Percentiles rank a stretch among this genome's conserved stretches.
These are phyloP conservation scores for Oxyria digyna DNA, from an alignment of 148 eudicot species.

Conservation along the genomic window DNA sequence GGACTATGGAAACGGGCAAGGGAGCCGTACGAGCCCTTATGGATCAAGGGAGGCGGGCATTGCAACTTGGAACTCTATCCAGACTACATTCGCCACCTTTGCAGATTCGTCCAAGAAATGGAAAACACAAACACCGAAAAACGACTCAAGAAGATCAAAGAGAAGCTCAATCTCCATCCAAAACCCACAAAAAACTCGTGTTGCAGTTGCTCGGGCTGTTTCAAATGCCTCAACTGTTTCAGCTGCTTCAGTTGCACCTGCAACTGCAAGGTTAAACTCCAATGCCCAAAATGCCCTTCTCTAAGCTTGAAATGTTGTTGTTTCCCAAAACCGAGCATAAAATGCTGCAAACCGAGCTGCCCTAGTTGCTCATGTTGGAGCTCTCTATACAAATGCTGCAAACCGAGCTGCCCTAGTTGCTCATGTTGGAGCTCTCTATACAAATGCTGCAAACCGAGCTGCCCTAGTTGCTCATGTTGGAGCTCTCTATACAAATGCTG, in stretches of 20 bases:
- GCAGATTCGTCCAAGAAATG: constrained; percentile 79
- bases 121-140: constrained; percentile 63
- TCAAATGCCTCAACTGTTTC: constrained; percentile 9
- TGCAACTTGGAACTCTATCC: constrained; percentile 98
- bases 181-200: constrained; percentile 17
- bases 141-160: constrained; percentile 59
- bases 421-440: constrained; percentile 1
- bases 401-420: constrained; percentile 6
- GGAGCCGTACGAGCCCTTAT: constrained; percentile 90
- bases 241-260: constrained; percentile 30
- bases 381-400: not conserved
- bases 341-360: constrained; percentile 1
- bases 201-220: constrained; percentile 33
- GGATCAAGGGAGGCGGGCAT: constrained; percentile 99
- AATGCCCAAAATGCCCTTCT: constrained; percentile 26
- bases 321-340: not conserved
- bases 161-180: constrained; percentile 28
- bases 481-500: not conserved
- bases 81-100: constrained; percentile 86
- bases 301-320: constrained; percentile 30
- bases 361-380: constrained; percentile 5
- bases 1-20: constrained; percentile 81
- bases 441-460: constrained; percentile 2
- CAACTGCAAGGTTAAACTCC: constrained; percentile 22
- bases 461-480: constrained; percentile 4